Conservation (phyloP, 2,329 filamentous ascomycete species). For the Calonectria crousiana region DNA sequence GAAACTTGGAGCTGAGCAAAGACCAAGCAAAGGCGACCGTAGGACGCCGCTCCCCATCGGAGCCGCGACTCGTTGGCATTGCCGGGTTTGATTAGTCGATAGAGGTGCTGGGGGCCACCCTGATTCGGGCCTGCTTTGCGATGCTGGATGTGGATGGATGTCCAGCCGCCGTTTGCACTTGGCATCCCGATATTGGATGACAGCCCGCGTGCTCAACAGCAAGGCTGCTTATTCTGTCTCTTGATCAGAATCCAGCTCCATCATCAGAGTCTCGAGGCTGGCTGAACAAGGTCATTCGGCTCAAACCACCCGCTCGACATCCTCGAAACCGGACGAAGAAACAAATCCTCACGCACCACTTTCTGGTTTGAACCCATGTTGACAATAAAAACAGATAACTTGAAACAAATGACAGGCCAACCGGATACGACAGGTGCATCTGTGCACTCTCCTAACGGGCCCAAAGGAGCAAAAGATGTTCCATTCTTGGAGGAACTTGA, state of each 20-base stretch:
- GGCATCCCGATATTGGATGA: constrained; percentile 29
- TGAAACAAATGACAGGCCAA: constrained; percentile 43
- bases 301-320: background rate
- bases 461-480: constrained; percentile 33
- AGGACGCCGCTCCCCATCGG: constrained; percentile 31
- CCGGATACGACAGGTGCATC: constrained; percentile 39
- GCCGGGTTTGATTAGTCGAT: constrained; percentile 34
- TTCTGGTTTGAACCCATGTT: constrained; percentile 11
- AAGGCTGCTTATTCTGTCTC: constrained; percentile 28
- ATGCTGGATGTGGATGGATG: constrained; percentile 34
- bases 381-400: constrained; percentile 23
- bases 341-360: constrained; percentile 7
- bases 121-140: constrained; percentile 41
- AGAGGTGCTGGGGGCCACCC: constrained; percentile 40
- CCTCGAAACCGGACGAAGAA: background rate
- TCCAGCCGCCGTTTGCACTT: constrained; percentile 33
- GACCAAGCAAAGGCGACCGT: constrained; percentile 40
- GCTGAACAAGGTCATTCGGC: background rate
- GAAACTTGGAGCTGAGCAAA: constrained; percentile 33
- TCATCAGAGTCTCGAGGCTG: background rate
- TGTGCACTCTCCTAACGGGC: constrained; percentile 24
- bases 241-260: background rate
- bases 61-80: constrained; percentile 25
- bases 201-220: constrained; percentile 29
- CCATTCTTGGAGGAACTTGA: constrained; percentile 36